Percentiles rank a stretch among this genome's conserved stretches.
Evolutionary conservation across 148 eudicot species (phyloP).

Genomic region (Bassia scoparia): DNA sequence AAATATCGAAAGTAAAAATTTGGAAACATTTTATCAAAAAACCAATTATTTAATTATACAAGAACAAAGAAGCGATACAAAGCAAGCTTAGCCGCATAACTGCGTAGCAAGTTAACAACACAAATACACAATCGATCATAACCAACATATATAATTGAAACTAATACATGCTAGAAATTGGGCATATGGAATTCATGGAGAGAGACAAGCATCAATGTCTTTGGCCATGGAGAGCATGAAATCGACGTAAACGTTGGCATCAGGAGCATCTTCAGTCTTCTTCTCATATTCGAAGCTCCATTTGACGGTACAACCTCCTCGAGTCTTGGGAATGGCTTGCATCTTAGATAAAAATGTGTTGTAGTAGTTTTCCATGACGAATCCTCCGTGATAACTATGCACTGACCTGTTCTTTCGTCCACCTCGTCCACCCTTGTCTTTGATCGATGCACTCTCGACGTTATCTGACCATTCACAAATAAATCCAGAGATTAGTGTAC

Average conservation of each 20-base stretch:
- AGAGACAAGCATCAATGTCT: constrained; percentile 12
- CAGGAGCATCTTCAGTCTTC: constrained; percentile 22
- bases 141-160: too few species aligned
- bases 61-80: too few species aligned
- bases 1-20: too few species aligned
- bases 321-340: constrained; percentile 15
- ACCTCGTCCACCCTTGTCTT: constrained; percentile 12
- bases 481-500: background rate
- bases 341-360: constrained; percentile 21
- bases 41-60: too few species aligned
- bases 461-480: background rate
- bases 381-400: constrained; percentile 23
- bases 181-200: too few species aligned
- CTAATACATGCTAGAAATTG: too few species aligned
- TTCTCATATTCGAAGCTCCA: constrained; percentile 31
- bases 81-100: too few species aligned
- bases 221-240: constrained; percentile 8
- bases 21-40: too few species aligned
- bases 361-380: constrained; percentile 9
- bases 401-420: constrained; percentile 17
- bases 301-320: constrained; percentile 18
- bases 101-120: too few species aligned
- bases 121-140: too few species aligned
- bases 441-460: background rate
- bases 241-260: constrained; percentile 14